phyloP scores from a whole-genome alignment of 2,329 filamentous ascomycete genomes.

The Madurella fahalii region DNA sequence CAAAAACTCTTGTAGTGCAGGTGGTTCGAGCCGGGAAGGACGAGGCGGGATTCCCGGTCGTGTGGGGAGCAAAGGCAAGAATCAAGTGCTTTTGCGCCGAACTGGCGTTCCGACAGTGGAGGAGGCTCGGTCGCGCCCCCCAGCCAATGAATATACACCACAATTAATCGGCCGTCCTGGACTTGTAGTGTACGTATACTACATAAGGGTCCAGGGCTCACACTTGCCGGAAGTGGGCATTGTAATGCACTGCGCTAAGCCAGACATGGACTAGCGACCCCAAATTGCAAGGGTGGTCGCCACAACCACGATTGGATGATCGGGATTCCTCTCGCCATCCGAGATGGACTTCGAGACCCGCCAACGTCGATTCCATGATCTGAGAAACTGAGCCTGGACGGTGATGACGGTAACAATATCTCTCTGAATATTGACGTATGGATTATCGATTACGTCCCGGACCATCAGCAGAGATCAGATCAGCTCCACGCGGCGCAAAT shows the following conservation, averaged over 20 bases:
- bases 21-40: conserved; percentile 5
- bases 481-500: no score
- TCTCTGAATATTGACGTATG: no score
- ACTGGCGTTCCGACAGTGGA: conserved; percentile 3
- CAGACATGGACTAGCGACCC: background rate
- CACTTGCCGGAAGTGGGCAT: no score
- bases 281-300: background rate
- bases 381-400: no score
- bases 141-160: background rate
- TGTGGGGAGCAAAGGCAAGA: conserved; percentile 14
- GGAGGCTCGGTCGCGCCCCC: conserved; percentile 7
- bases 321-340: background rate
- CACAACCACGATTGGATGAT: background rate
- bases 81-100: conserved; percentile 2
- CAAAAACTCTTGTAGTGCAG: background rate
- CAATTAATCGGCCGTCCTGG: background rate
- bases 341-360: conserved; percentile 9
- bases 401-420: no score
- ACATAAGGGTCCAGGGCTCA: no score
- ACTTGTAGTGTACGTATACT: background rate
- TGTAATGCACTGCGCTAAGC: conserved; percentile 1
- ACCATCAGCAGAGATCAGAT: no score
- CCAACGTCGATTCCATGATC: no score
- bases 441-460: no score
- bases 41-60: conserved; percentile 5